Evolutionary conservation across 768 basidiomycete genomes (phyloP), one percentile per base, ranked within the genome.

Genomic region (Agaricus bisporus): DNA sequence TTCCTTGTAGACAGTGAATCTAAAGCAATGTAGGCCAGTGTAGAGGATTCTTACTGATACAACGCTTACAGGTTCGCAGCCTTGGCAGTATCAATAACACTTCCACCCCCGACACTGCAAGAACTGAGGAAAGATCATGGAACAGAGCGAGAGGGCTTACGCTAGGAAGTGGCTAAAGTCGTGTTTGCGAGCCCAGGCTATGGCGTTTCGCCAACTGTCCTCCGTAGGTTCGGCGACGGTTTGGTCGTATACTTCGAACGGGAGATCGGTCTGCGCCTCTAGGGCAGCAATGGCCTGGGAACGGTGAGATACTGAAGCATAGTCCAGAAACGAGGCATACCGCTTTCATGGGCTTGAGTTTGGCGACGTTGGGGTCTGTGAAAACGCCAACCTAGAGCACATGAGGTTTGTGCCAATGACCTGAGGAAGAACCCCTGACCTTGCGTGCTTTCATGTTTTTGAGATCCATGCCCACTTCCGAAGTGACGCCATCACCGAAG

Each of bases 81-180:
- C 67, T 98, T 98, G 49, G 94, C 90, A 0, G 94, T 97, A 65
- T 97, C 95, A 64, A 97, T 97, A 22, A 92, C 90, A 61, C 89
- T 92, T 58, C 92, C 92, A n/a, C 92, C 92, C 57, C 92, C 91
- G 28, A 94, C 85, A 38, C 91, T 89, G 59, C 25, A 57, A 45
- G 15, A 46, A 57, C 17, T 45, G 47, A 49, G 48, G 48, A 26
- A 35, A 32, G n/a, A 20, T 28, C 17, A 39, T 28, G 42, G 9
- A 45, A 28, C 36, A 17, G 37, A 44, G 10, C 50, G 11, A 37
- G 39, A 51, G 35, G 35, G 75, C 83, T 53, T 60, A 91, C 91
- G 91, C 92, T 18, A 93, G 71, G 72, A 94, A 97, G 66, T 98
- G 95, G 61, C 87, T 93, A 67, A 95, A 91, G 70, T 97, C 85